These are phyloP conservation scores for Dactylella cylindrospora DNA, from an alignment of 2,329 filamentous ascomycete genomes.

Conservation along the genomic window DNA sequence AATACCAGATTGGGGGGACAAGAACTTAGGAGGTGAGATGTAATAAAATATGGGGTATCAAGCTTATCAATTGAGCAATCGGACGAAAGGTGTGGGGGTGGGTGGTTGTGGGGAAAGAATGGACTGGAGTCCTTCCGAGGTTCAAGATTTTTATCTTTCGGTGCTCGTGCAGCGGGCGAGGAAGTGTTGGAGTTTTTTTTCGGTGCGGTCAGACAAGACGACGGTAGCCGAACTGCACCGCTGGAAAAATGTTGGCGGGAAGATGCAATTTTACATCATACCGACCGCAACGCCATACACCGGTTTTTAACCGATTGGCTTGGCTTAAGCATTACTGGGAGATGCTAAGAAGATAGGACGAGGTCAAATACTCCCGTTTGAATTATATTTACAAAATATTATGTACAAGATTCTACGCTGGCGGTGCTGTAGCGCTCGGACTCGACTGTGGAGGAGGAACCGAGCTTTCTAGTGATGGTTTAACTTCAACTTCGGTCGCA, in stretches of 20 bases:
- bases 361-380: too few relatives aligned
- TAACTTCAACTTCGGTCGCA: neutral
- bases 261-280: conserved; percentile 33
- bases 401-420: neutral
- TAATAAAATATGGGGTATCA: neutral
- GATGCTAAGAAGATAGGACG: too few relatives aligned
- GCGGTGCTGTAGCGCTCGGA: neutral
- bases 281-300: conserved; percentile 5
- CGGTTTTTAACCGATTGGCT: conserved; percentile 36
- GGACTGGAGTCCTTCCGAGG: conserved; percentile 27
- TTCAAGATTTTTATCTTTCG: conserved; percentile 1
- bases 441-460: neutral
- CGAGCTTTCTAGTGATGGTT: conserved; percentile 6
- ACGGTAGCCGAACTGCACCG: neutral
- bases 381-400: conserved; percentile 33
- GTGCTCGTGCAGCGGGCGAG: too few relatives aligned
- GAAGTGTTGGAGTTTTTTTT: conserved; percentile 27
- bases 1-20: conserved; percentile 15
- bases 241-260: conserved; percentile 29
- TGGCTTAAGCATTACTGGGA: too few relatives aligned
- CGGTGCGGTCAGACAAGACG: neutral
- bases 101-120: conserved; percentile 10
- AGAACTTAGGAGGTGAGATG: too few relatives aligned
- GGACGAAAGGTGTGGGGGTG: conserved; percentile 1
- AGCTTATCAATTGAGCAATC: conserved; percentile 17